Base-by-base conservation (phyloP, 441 rosid genomes). In the Geranium incanum region DNA sequence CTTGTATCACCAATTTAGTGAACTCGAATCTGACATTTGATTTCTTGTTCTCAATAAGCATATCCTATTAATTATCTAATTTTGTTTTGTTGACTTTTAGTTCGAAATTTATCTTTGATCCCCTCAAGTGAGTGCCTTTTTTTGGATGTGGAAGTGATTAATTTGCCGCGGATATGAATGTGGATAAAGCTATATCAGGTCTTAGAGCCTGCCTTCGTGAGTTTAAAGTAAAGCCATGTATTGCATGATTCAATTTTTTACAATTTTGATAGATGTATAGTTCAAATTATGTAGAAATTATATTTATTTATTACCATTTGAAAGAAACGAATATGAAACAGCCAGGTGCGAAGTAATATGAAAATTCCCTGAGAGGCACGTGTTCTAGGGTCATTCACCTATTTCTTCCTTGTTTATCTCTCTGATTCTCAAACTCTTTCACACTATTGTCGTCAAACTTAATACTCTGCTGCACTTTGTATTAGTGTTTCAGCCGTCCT, bases 401-500 rank as follows among this genome's bases (percentile, higher is more conserved):
- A 60, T 6, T 1, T 60, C 65, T 60, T 60, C 65, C 65, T 60
- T 60, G 65, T 19, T 60, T 18, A 4, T 60, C 38, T 81, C 82
- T 38, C 72, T n/a, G 4, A 41, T 28, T 66, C 69, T 71, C 76
- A 12, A 74, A 67, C 73, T 81, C 85, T 45, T 80, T 77, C 16
- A 81, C 79, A 4, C 39, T 73, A 0, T 41, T 60, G 36, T 77
- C 76, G 4, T 55, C 66, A 0, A 72, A 18, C 5, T 11, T 38
- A 19, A 48, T 63, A 55, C 65, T 67, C 52, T 84, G 81, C 78
- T 79, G 87, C 36, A 63, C 74, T 82, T 84, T 93, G 77, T 89
- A 91, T 76, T 84, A 90, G 78, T 93, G 95, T 66, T 67, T 80
- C 7, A 94, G 2, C 15, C 75, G 79, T 33, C 92, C 92, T 52